A percentile compares a stretch with the other conserved stretches of the same genome.
phyloP scores from a whole-genome alignment of 169 alveolate genomes.

The Condylostoma magnum region DNA sequence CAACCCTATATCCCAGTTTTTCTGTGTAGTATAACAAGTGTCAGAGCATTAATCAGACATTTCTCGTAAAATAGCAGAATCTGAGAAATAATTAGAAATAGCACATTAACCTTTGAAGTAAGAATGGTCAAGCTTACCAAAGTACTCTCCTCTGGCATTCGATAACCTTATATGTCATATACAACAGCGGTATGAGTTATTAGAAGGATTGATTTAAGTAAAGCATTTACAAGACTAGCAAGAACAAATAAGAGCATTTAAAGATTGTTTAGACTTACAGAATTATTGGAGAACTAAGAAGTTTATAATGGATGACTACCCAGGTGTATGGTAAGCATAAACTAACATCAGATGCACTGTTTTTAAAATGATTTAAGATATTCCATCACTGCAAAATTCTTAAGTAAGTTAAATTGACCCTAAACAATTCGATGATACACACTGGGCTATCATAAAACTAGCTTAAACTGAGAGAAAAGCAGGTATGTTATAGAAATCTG shows the following conservation, averaged over 20 bases:
- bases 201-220: background rate
- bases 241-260: background rate
- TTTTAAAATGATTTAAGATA: too few relatives aligned
- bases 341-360: too few relatives aligned
- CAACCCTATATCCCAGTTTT: background rate
- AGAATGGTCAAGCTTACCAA: slow-evolving; percentile 25
- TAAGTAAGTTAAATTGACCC: too few relatives aligned
- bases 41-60: background rate
- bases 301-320: slow-evolving; percentile 3
- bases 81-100: background rate
- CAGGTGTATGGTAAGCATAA: slow-evolving; percentile 11
- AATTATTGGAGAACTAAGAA: background rate
- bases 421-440: too few relatives aligned
- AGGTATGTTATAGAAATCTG: background rate
- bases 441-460: too few relatives aligned
- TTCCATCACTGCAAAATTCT: too few relatives aligned
- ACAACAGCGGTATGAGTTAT: background rate
- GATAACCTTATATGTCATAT: background rate
- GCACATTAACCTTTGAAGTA: background rate
- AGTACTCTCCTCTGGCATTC: slow-evolving; percentile 15
- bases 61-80: background rate
- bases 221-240: slow-evolving; percentile 5
- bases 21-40: background rate
- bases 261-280: background rate
- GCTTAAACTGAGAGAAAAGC: too few relatives aligned